phyloP scores from a whole-genome alignment of 805 yeast species.

The Myxozyma lipomycoides region DNA sequence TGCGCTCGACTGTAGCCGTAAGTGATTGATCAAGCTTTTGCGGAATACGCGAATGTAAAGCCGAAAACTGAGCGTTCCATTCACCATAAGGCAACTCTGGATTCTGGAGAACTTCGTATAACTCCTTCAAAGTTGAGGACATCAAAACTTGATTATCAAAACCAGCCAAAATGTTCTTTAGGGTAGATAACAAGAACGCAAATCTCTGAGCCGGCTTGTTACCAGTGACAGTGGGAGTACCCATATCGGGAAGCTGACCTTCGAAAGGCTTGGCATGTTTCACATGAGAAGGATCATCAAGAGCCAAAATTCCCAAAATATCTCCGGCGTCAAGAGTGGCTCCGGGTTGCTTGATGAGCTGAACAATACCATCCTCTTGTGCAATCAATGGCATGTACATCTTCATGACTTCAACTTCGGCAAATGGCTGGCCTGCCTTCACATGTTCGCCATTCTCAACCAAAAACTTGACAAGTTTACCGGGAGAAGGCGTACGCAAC shows the following conservation, averaged over 20 bases:
- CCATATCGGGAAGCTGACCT: constrained; percentile 86
- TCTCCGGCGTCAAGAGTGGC: constrained; percentile 97
- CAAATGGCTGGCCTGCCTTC: constrained; percentile 85
- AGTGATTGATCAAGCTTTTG: constrained; percentile 66
- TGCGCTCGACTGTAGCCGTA: constrained; percentile 61
- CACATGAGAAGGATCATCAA: constrained; percentile 96
- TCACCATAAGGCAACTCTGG: constrained; percentile 87
- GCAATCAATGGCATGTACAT: constrained; percentile 98
- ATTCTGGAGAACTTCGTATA: constrained; percentile 69
- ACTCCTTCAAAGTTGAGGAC: constrained; percentile 72
- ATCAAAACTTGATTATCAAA: constrained; percentile 93
- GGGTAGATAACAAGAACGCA: constrained; percentile 52
- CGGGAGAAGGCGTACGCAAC: constrained; percentile 97
- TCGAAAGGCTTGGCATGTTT: constrained; percentile 94
- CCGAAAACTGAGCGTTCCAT: constrained; percentile 82
- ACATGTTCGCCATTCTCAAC: constrained; percentile 96
- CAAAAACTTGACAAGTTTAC: constrained; percentile 87
- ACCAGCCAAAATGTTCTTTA: constrained; percentile 80
- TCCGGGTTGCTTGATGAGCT: constrained; percentile 94
- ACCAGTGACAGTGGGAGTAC: constrained; percentile 78
- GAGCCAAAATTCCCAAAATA: constrained; percentile 85
- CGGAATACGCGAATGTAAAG: constrained; percentile 88
- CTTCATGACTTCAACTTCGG: constrained; percentile 99
- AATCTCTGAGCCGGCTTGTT: constrained; percentile 77
- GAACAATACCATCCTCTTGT: constrained; percentile 88